Percentiles rank a stretch among this genome's conserved stretches.
Conservation (phyloP, 1,284 basidiomycete species). For the Athelia psychrophila region DNA sequence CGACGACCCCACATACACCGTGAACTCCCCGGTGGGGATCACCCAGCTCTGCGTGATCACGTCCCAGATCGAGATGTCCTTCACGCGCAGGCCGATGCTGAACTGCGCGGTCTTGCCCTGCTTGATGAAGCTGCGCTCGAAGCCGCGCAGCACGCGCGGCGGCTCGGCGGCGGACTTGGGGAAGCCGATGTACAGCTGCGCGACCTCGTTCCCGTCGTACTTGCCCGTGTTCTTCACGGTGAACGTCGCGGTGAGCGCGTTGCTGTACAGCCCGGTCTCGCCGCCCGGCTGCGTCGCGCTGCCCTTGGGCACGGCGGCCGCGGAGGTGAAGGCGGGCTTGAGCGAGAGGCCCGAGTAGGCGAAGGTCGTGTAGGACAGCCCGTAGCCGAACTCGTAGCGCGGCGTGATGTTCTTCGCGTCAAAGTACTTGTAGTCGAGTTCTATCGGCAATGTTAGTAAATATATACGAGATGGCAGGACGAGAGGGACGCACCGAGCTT, state of each 20-base stretch:
- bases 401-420: conserved; percentile 47
- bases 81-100: conserved; percentile 36
- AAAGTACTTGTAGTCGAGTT: conserved; percentile 58
- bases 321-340: conserved; percentile 16
- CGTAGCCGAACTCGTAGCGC: conserved; percentile 62
- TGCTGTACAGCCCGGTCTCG: conserved; percentile 10
- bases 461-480: not conserved
- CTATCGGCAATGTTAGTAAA: conserved; percentile 36
- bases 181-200: conserved; percentile 23
- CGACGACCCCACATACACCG: not conserved
- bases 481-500: conserved; percentile 11
- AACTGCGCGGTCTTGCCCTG: conserved; percentile 33
- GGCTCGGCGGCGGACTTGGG: conserved; percentile 37
- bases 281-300: conserved; percentile 6
- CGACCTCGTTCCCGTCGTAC: conserved; percentile 22
- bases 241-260: conserved; percentile 24
- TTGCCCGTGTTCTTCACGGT: conserved; percentile 28
- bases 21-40: not conserved
- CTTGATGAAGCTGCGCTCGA: conserved; percentile 37
- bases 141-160: conserved; percentile 42
- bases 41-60: not conserved
- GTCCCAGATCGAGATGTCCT: conserved; percentile 44
- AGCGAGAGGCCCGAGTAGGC: conserved; percentile 31
- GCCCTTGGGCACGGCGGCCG: not conserved
- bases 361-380: conserved; percentile 55